Percentiles rank a stretch among this genome's conserved stretches.
Conservation (phyloP, 1,139 yeast species). For the Nakaseomyces uthaithaninus region DNA sequence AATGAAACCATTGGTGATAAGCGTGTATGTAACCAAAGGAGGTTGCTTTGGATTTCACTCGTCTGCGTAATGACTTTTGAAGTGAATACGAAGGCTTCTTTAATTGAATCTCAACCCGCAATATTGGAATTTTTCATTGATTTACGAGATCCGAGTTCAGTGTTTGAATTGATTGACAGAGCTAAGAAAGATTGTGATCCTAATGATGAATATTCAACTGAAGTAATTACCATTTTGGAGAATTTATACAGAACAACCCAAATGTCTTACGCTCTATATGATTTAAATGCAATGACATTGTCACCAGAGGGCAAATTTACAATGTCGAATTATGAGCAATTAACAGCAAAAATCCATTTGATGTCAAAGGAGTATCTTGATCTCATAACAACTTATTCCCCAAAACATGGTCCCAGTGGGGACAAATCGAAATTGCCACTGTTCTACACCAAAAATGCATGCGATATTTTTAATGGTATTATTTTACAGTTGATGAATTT, state of each 20-base stretch:
- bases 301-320: slow-evolving; percentile 2
- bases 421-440: neutral
- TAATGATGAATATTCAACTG: slow-evolving; percentile 14
- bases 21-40: slow-evolving; percentile 23
- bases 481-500: slow-evolving; percentile 16
- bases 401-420: slow-evolving; percentile 4
- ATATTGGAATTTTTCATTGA: slow-evolving; percentile 19
- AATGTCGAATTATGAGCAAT: neutral
- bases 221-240: slow-evolving; percentile 24
- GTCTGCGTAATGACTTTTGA: slow-evolving; percentile 23
- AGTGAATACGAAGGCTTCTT: slow-evolving; percentile 24
- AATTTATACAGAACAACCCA: slow-evolving; percentile 12
- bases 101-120: slow-evolving; percentile 15
- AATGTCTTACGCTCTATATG: slow-evolving; percentile 9
- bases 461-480: slow-evolving; percentile 9
- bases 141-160: slow-evolving; percentile 15
- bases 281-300: neutral
- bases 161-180: slow-evolving; percentile 18
- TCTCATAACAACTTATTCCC: neutral
- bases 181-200: slow-evolving; percentile 19
- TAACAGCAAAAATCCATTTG: neutral
- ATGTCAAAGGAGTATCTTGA: slow-evolving; percentile 3
- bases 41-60: slow-evolving; percentile 25
- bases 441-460: neutral
- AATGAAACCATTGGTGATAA: slow-evolving; percentile 16